Evolutionary conservation across 1,284 basidiomycete genomes (phyloP).

Genomic region (Irpex sp.): DNA sequence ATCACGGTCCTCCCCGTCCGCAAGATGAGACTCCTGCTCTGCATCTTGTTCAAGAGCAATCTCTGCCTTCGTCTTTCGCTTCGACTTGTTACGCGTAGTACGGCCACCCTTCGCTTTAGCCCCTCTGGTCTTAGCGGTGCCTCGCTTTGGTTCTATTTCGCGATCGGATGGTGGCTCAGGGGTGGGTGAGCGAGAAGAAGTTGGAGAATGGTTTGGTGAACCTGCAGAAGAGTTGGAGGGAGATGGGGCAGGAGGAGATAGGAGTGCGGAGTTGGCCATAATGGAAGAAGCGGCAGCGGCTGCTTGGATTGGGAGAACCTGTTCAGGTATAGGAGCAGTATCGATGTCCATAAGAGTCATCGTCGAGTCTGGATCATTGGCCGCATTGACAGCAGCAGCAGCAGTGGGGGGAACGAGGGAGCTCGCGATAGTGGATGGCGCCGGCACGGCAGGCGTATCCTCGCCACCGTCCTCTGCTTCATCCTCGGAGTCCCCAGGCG

Average conservation of each 20-base stretch:
- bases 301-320: slow-evolving; percentile 37
- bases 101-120: slow-evolving; percentile 21
- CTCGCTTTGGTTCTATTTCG: slow-evolving; percentile 27
- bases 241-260: slow-evolving; percentile 34
- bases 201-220: slow-evolving; percentile 35
- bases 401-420: slow-evolving; percentile 5
- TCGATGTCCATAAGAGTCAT: slow-evolving; percentile 33
- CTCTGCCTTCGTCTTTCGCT: slow-evolving; percentile 25
- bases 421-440: slow-evolving; percentile 6
- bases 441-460: slow-evolving; percentile 5
- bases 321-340: slow-evolving; percentile 33
- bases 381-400: slow-evolving; percentile 4
- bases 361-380: slow-evolving; percentile 14
- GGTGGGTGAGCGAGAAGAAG: slow-evolving; percentile 43
- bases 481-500: slow-evolving; percentile 8
- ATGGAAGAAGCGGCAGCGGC: slow-evolving; percentile 46
- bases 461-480: slow-evolving; percentile 7
- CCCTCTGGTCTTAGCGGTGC: slow-evolving; percentile 16
- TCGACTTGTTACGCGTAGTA: slow-evolving; percentile 15
- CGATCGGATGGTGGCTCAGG: slow-evolving; percentile 31
- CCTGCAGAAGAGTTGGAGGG: slow-evolving; percentile 27
- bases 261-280: slow-evolving; percentile 44
- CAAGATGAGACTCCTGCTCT: slow-evolving; percentile 35
- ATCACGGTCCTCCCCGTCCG: slow-evolving; percentile 35
- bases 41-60: slow-evolving; percentile 34